These are phyloP conservation scores for Sedum album DNA, from an alignment of 164 flowering plant genomes.

Conservation along the genomic window DNA sequence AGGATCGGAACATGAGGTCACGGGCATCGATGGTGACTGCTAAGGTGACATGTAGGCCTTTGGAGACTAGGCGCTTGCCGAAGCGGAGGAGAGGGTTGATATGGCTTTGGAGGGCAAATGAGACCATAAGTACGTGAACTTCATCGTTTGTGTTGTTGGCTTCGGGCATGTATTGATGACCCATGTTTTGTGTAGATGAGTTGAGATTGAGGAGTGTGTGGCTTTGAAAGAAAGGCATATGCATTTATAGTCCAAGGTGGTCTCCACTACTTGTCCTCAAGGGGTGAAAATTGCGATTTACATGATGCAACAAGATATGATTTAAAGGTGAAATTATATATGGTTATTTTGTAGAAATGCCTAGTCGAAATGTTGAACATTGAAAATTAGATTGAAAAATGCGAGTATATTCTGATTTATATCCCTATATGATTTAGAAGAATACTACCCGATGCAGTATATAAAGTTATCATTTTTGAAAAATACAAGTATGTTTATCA, in stretches of 20 bases:
- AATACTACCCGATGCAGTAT: too few species aligned
- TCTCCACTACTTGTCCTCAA: too few species aligned
- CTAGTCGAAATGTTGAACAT: too few species aligned
- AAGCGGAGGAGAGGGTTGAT: constrained; percentile 55
- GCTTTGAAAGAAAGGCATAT: not conserved
- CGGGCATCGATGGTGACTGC: constrained; percentile 11
- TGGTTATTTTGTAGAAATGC: too few species aligned
- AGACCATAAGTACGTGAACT: constrained; percentile 46
- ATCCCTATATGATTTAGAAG: too few species aligned
- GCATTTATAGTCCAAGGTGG: not conserved
- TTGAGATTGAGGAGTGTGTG: not conserved
- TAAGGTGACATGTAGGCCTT: constrained; percentile 56
- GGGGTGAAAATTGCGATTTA: too few species aligned
- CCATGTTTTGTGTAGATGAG: constrained; percentile 4
- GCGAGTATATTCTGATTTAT: too few species aligned
- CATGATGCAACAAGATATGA: too few species aligned
- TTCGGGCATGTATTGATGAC: constrained; percentile 14
- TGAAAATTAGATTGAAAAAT: too few species aligned
- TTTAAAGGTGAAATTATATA: too few species aligned
- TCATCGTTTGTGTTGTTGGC: not conserved
- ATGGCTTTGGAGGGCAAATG: constrained; percentile 64
- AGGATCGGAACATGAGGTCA: not conserved
- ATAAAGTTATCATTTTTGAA: too few species aligned
- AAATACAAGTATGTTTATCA: too few species aligned
- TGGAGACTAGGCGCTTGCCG: constrained; percentile 49